Evolutionary conservation across 1,139 yeast genomes (phyloP).

Genomic region (Kodamaea alishanica): DNA sequence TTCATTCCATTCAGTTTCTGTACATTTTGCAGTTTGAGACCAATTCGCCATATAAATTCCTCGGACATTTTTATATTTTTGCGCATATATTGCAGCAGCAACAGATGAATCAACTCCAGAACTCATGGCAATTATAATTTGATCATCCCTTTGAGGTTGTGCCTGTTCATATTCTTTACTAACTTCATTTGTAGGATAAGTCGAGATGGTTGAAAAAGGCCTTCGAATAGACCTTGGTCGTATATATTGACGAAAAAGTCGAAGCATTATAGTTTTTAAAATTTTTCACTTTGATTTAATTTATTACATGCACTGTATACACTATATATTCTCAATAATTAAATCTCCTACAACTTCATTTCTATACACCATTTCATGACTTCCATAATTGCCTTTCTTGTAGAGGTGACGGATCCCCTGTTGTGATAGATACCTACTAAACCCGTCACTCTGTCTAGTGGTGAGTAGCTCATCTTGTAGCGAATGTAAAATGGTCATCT

Average conservation of each 20-base stretch:
- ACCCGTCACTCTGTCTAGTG: constrained; percentile 20
- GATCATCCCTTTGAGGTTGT: constrained; percentile 51
- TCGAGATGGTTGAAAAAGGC: background rate
- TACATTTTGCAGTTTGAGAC: constrained; percentile 67
- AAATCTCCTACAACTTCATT: constrained; percentile 18
- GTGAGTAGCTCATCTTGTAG: constrained; percentile 35
- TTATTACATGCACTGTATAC: too few species aligned
- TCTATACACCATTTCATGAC: constrained; percentile 34
- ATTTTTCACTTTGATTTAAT: background rate
- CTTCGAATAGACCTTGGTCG: background rate
- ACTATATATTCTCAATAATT: too few species aligned
- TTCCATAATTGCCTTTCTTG: constrained; percentile 26
- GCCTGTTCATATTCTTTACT: constrained; percentile 26
- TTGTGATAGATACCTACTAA: constrained; percentile 16
- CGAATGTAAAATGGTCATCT: constrained; percentile 26
- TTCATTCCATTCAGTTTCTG: constrained; percentile 86
- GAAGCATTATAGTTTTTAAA: background rate
- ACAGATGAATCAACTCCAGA: constrained; percentile 97
- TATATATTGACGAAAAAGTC: background rate
- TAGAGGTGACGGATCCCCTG: constrained; percentile 7
- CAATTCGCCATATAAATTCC: constrained; percentile 96
- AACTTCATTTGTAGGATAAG: constrained; percentile 6
- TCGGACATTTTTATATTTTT: constrained; percentile 50
- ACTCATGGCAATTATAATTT: constrained; percentile 84
- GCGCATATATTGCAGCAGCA: constrained; percentile 68